phyloP scores from a whole-genome alignment of 345 rosid genomes.

The Populus euphratica region DNA sequence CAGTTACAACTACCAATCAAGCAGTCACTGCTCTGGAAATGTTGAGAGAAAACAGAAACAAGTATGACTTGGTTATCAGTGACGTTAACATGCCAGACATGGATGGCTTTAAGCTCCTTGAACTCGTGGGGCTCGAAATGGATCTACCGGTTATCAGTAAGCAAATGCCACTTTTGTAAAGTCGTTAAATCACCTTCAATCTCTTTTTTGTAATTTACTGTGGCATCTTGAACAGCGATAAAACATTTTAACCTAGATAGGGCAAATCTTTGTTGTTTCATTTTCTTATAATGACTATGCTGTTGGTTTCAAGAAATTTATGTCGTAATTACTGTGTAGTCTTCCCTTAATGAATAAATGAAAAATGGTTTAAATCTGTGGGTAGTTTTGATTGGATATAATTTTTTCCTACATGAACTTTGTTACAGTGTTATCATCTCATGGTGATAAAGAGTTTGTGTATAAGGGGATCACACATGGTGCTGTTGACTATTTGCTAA shows the following conservation, averaged over 20 bases:
- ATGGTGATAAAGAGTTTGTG: constrained; percentile 70
- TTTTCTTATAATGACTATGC: neutral
- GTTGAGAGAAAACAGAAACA: constrained; percentile 53
- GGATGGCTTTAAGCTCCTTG: constrained; percentile 79
- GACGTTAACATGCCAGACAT: constrained; percentile 84
- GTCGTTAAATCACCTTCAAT: constrained; percentile 1
- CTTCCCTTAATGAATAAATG: neutral
- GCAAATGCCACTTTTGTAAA: constrained; percentile 10
- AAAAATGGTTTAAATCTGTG: neutral
- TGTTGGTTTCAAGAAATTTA: neutral
- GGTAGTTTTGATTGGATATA: neutral
- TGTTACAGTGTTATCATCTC: constrained; percentile 76
- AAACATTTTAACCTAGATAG: constrained; percentile 1
- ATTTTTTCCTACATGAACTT: constrained; percentile 3
- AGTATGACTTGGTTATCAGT: constrained; percentile 63
- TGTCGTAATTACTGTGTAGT: neutral
- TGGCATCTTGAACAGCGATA: neutral
- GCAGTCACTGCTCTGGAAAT: constrained; percentile 50
- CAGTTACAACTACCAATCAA: constrained; percentile 63
- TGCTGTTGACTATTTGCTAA: constrained; percentile 79
- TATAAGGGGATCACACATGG: constrained; percentile 88
- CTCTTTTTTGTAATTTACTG: neutral
- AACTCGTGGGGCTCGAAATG: constrained; percentile 80
- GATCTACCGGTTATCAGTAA: constrained; percentile 83
- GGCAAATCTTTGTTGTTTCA: neutral